These are phyloP conservation scores for Tolypocladium capitatum DNA, from an alignment of 2,329 filamentous ascomycete species.

Conservation along the genomic window DNA sequence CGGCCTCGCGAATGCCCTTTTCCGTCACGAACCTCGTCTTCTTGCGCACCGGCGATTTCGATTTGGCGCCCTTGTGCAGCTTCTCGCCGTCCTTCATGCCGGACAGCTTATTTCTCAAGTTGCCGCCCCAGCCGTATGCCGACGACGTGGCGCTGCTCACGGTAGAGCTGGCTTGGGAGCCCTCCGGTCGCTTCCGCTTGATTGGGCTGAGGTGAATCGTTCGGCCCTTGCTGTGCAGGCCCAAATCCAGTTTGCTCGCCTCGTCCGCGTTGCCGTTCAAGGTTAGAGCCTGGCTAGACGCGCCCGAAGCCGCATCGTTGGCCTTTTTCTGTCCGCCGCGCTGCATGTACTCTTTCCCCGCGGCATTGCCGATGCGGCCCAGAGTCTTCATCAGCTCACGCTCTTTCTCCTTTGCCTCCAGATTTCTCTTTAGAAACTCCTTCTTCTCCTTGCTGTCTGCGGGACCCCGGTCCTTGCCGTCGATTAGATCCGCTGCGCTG, in stretches of 20 bases:
- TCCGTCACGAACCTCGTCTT: conserved; percentile 72
- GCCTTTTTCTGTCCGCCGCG: conserved; percentile 12
- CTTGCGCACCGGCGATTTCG: conserved; percentile 41
- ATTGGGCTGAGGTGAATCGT: conserved; percentile 43
- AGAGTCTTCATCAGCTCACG: conserved; percentile 58
- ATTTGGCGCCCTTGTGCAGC: conserved; percentile 18
- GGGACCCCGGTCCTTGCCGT: conserved; percentile 46
- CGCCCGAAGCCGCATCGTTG: conserved; percentile 2
- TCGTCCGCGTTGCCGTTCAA: conserved; percentile 12
- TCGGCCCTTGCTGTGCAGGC: conserved; percentile 20
- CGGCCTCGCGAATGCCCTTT: conserved; percentile 65
- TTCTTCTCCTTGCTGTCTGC: conserved; percentile 47
- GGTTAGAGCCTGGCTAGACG: not conserved
- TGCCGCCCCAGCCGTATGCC: conserved; percentile 43
- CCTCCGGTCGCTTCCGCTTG: conserved; percentile 47
- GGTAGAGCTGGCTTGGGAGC: conserved; percentile 23
- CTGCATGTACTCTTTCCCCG: conserved; percentile 60
- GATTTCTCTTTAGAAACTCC: conserved; percentile 50
- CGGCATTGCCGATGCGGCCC: conserved; percentile 47
- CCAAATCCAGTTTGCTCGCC: conserved; percentile 24
- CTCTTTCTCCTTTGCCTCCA: conserved; percentile 59
- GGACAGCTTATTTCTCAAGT: conserved; percentile 40
- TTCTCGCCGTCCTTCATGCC: conserved; percentile 50
- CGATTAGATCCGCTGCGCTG: conserved; percentile 49
- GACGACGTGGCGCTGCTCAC: conserved; percentile 11